A percentile compares a stretch with the other conserved stretches of the same genome.
Conservation (phyloP, 2,329 filamentous ascomycete genomes). For the Amphichorda felina region DNA sequence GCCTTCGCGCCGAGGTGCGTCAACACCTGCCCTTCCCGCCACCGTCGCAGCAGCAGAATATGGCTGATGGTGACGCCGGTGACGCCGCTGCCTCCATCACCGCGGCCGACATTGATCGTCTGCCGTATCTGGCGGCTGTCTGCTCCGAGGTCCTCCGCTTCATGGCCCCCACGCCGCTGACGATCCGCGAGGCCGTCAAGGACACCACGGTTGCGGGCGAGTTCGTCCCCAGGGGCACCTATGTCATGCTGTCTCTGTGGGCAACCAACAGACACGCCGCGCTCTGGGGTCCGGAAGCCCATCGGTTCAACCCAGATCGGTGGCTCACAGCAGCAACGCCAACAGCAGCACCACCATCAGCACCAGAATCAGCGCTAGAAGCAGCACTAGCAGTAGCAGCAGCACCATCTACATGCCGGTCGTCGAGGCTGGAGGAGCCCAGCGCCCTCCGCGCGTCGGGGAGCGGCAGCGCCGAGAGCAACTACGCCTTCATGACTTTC, state of each 20-base stretch:
- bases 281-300: slow-evolving; percentile 26
- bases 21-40: slow-evolving; percentile 12
- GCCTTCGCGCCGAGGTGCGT: slow-evolving; percentile 26
- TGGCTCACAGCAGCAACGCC: slow-evolving; percentile 27
- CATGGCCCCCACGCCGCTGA: slow-evolving; percentile 32
- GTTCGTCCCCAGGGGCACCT: slow-evolving; percentile 26
- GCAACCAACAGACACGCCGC: slow-evolving; percentile 24
- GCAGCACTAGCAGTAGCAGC: too few relatives aligned
- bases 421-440: too few relatives aligned
- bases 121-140: slow-evolving; percentile 32
- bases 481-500: slow-evolving; percentile 21
- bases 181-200: slow-evolving; percentile 25
- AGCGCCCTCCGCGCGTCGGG: too few relatives aligned
- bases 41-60: too few relatives aligned
- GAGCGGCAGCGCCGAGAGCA: slow-evolving; percentile 19
- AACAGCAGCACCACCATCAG: too few relatives aligned
- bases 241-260: slow-evolving; percentile 28
- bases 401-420: too few relatives aligned
- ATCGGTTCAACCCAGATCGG: slow-evolving; percentile 27
- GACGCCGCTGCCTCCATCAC: slow-evolving; percentile 15
- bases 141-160: slow-evolving; percentile 32
- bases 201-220: slow-evolving; percentile 26
- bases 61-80: slow-evolving; percentile 20
- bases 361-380: too few relatives aligned
- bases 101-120: slow-evolving; percentile 21